Evolutionary conservation across 2,329 filamentous ascomycete genomes (phyloP).

Genomic region (Venturia pyrina): DNA sequence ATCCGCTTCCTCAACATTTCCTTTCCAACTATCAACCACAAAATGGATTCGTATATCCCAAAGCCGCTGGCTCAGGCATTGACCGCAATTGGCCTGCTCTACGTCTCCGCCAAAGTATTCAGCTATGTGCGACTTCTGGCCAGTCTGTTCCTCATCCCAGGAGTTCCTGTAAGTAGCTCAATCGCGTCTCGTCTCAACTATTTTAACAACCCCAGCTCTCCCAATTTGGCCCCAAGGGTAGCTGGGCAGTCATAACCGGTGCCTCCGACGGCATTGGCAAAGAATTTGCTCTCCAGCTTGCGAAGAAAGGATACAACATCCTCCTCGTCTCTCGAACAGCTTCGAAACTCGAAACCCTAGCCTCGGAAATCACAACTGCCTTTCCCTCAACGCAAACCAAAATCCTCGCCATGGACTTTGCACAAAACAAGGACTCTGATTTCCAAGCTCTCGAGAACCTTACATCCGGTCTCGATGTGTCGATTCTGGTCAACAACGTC

Average conservation of each 20-base stretch:
- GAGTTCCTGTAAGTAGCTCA: constrained; percentile 31
- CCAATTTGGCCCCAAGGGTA: constrained; percentile 82
- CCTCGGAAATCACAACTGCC: constrained; percentile 63
- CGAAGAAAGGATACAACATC: constrained; percentile 86
- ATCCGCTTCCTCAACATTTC: constrained; percentile 8
- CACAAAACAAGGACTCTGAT: constrained; percentile 66
- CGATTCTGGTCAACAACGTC: constrained; percentile 92
- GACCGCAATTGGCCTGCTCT: constrained; percentile 28
- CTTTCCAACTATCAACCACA: neutral
- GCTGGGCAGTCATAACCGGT: constrained; percentile 89
- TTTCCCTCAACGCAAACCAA: constrained; percentile 50
- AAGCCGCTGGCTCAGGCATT: constrained; percentile 15
- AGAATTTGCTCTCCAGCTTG: constrained; percentile 86
- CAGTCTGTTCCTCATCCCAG: constrained; percentile 40
- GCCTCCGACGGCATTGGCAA: constrained; percentile 95
- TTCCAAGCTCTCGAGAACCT: constrained; percentile 63
- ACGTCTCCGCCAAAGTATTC: constrained; percentile 29
- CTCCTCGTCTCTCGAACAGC: constrained; percentile 92
- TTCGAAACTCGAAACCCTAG: constrained; percentile 74
- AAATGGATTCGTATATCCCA: constrained; percentile 4
- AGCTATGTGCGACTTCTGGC: constrained; percentile 38
- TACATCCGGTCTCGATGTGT: constrained; percentile 65
- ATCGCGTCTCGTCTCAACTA: constrained; percentile 4
- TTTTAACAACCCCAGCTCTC: constrained; percentile 51
- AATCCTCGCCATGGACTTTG: constrained; percentile 84